A percentile compares a stretch with the other conserved stretches of the same genome.
Conservation (phyloP, 345 rosid species). For the Ricinus communis region DNA sequence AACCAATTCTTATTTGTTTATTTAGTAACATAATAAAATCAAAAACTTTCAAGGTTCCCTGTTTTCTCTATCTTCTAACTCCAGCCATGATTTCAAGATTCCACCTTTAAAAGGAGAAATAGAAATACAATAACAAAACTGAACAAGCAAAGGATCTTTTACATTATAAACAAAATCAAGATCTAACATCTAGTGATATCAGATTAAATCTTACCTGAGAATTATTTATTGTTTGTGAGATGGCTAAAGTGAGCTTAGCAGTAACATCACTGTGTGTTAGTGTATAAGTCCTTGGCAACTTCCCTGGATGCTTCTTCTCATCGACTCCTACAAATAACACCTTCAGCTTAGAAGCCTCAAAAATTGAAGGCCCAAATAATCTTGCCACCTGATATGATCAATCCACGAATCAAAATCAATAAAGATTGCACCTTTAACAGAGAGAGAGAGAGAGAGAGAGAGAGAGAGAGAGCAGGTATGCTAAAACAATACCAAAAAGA, state of each 20-base stretch:
- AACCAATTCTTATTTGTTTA: background rate
- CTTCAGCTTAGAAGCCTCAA: constrained; percentile 90
- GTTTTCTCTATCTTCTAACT: constrained; percentile 4
- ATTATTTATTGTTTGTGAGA: constrained; percentile 86
- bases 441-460: no score
- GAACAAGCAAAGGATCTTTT: background rate
- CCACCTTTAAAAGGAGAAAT: background rate
- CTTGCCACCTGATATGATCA: constrained; percentile 66
- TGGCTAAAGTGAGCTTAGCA: constrained; percentile 77
- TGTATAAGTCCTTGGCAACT: constrained; percentile 88
- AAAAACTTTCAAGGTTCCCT: background rate
- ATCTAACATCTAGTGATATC: background rate
- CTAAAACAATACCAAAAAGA: background rate
- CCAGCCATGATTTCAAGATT: background rate
- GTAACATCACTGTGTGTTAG: constrained; percentile 92
- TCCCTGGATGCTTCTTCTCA: constrained; percentile 86
- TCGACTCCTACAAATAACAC: constrained; percentile 85
- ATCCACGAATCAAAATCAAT: constrained; percentile 15
- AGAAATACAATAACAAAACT: background rate
- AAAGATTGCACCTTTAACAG: background rate
- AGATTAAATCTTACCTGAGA: constrained; percentile 58
- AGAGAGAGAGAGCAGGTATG: no score
- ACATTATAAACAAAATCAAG: background rate
- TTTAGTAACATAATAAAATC: background rate
- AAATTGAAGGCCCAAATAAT: constrained; percentile 91